These are phyloP conservation scores for Ilyonectria sp. DNA, from an alignment of 2,329 filamentous ascomycete genomes.

Conservation along the genomic window DNA sequence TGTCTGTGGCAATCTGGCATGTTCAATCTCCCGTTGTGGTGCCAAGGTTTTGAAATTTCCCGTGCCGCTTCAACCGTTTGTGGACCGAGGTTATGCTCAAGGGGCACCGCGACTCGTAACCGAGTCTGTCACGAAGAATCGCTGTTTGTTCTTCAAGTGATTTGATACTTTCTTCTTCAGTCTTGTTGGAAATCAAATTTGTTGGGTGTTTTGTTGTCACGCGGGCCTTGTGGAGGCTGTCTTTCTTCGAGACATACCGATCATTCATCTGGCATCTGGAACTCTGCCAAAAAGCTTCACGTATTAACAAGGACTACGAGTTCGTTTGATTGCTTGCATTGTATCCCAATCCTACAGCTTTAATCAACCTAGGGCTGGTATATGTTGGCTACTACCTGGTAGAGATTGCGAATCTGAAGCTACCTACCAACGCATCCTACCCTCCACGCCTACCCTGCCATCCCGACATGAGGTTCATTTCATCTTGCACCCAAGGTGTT, in stretches of 20 bases:
- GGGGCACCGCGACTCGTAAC: not conserved
- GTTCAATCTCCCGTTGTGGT: not conserved
- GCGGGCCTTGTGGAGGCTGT: not conserved
- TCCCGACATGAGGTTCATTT: not conserved
- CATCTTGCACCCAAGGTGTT: not conserved
- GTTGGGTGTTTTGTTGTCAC: not conserved
- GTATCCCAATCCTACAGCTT: too few relatives aligned
- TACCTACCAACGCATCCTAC: not conserved
- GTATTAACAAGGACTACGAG: not conserved
- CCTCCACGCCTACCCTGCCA: not conserved
- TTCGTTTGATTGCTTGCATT: not conserved
- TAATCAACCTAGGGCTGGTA: not conserved
- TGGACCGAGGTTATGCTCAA: constrained; percentile 8
- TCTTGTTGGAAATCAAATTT: too few relatives aligned
- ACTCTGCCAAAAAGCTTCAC: not conserved
- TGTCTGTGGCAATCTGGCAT: not conserved
- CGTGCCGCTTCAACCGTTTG: not conserved
- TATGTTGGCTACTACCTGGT: not conserved
- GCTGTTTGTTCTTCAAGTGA: not conserved
- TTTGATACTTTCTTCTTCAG: not conserved
- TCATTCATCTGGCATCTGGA: not conserved
- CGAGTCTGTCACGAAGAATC: not conserved
- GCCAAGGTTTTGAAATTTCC: constrained; percentile 7
- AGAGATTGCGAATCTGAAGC: not conserved
- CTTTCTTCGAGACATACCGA: not conserved